Conservation (phyloP, 768 basidiomycete species). For the Myochromella boudieri region DNA sequence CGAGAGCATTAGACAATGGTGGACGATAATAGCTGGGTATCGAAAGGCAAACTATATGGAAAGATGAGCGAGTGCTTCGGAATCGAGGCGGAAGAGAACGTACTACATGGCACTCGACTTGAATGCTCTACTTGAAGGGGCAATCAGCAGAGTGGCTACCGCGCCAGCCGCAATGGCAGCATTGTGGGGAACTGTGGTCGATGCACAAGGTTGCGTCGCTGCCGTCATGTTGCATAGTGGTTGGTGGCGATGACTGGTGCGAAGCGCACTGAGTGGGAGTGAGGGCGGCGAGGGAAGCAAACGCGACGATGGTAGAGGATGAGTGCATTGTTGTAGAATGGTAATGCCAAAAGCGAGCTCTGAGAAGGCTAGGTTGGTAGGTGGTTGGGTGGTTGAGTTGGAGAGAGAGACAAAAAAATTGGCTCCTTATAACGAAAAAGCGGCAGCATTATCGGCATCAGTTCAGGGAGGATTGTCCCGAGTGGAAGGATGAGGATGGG, state of each 20-base stretch:
- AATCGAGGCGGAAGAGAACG: constrained; percentile 3
- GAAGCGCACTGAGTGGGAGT: constrained; percentile 9
- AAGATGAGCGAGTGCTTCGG: constrained; percentile 8
- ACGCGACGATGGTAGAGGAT: constrained; percentile 13
- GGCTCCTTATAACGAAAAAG: constrained; percentile 33
- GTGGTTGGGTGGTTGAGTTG: constrained; percentile 16
- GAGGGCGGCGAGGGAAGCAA: constrained; percentile 16
- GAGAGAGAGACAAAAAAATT: constrained; percentile 21
- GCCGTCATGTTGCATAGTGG: constrained; percentile 14
- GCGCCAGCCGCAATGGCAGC: constrained; percentile 77
- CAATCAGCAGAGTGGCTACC: constrained; percentile 59
- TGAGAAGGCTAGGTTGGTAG: constrained; percentile 12
- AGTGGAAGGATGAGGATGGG: constrained; percentile 21
- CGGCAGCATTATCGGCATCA: constrained; percentile 25
- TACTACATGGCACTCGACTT: constrained; percentile 2
- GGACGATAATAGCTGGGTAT: constrained; percentile 15
- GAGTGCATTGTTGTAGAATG: constrained; percentile 25
- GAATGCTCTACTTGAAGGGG: constrained; percentile 53
- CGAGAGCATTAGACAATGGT: constrained; percentile 20
- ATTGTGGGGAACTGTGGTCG: constrained; percentile 66
- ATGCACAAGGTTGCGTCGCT: constrained; percentile 30
- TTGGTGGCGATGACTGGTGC: constrained; percentile 20
- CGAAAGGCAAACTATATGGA: constrained; percentile 1
- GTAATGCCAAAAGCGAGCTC: constrained; percentile 9
- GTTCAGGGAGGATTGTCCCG: constrained; percentile 24